Conservation (phyloP, 2,329 filamentous ascomycete species). For the Emmonsia crescens region DNA sequence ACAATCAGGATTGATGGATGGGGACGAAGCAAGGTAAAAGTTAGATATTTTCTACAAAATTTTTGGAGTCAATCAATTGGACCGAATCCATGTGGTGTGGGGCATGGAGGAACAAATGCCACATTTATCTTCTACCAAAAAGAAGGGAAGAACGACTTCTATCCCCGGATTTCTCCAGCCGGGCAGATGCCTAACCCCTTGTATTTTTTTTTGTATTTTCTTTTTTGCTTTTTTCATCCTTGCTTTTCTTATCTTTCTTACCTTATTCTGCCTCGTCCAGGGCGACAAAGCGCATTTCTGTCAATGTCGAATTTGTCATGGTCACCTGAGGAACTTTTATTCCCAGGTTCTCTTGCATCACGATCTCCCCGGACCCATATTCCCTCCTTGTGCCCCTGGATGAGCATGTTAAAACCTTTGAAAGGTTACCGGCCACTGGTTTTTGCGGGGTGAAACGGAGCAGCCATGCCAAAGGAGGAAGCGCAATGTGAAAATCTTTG, state of each 20-base stretch:
- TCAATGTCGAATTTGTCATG: neutral
- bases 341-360: neutral
- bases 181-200: neutral
- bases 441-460: neutral
- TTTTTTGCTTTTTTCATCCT: neutral
- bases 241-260: neutral
- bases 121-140: neutral
- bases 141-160: neutral
- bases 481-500: neutral
- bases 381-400: too few relatives aligned
- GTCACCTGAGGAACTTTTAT: neutral
- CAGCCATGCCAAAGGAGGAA: neutral
- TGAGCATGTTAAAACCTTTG: too few relatives aligned
- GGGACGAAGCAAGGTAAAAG: too few relatives aligned
- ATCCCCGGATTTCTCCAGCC: neutral
- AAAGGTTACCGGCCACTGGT: neutral
- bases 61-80: too few relatives aligned
- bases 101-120: too few relatives aligned
- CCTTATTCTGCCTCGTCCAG: neutral
- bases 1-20: neutral
- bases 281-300: neutral
- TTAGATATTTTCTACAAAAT: too few relatives aligned
- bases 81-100: too few relatives aligned
- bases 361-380: too few relatives aligned
- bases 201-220: too few relatives aligned